Conservation (phyloP, 345 rosid species). For the Ricinus communis region DNA sequence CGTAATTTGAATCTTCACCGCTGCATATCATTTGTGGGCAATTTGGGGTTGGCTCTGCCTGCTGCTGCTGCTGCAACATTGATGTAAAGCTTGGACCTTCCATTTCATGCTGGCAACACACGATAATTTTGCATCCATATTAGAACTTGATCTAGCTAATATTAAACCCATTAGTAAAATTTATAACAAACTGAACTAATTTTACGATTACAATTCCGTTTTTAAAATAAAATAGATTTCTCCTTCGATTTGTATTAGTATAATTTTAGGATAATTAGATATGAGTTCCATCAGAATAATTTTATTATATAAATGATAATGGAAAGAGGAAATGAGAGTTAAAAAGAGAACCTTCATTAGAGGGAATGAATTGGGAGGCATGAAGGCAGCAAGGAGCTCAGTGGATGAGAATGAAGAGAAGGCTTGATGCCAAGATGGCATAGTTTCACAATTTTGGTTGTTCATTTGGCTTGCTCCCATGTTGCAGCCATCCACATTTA, state of each 20-base stretch:
- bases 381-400: constrained; percentile 43
- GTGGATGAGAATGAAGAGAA: constrained; percentile 28
- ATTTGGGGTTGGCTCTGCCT: constrained; percentile 19
- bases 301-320: too few relatives aligned
- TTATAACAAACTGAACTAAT: too few relatives aligned
- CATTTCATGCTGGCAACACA: constrained; percentile 13
- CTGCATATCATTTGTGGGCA: constrained; percentile 28
- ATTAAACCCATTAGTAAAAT: too few relatives aligned
- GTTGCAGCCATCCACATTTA: constrained; percentile 21
- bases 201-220: too few relatives aligned
- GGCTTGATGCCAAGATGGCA: constrained; percentile 35
- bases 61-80: constrained; percentile 28
- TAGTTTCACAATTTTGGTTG: constrained; percentile 18
- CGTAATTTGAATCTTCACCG: constrained; percentile 29
- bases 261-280: too few relatives aligned
- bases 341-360: constrained; percentile 17
- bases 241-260: too few relatives aligned
- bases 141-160: too few relatives aligned
- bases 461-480: constrained; percentile 26
- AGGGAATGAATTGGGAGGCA: constrained; percentile 35
- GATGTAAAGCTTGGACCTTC: constrained; percentile 27
- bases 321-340: too few relatives aligned
- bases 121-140: not conserved
- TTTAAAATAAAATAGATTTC: too few relatives aligned
- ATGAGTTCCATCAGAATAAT: too few relatives aligned